A percentile compares a stretch with the other conserved stretches of the same genome.
These are phyloP conservation scores for Naganishia vaughanmartiniae DNA, from an alignment of 768 basidiomycete genomes.

Conservation along the genomic window DNA sequence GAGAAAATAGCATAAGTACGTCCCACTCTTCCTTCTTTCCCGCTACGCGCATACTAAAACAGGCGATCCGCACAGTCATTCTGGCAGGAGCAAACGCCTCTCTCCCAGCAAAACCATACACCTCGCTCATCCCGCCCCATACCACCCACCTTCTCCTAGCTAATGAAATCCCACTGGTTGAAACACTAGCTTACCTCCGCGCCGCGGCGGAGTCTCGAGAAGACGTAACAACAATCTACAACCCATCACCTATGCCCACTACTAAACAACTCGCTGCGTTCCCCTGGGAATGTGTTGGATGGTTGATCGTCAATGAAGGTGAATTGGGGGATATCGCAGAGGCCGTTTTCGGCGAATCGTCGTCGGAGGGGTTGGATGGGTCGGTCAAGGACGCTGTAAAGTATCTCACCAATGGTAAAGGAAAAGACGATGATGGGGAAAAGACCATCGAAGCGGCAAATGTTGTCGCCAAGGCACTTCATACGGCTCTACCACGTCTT, in stretches of 20 bases:
- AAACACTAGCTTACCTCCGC: slow-evolving; percentile 44
- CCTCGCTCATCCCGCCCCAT: slow-evolving; percentile 45
- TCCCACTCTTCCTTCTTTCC: not conserved
- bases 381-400: slow-evolving; percentile 16
- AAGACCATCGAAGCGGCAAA: not conserved
- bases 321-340: slow-evolving; percentile 46
- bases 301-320: slow-evolving; percentile 55
- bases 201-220: slow-evolving; percentile 20
- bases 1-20: slow-evolving; percentile 56
- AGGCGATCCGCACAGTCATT: slow-evolving; percentile 38
- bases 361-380: not conserved
- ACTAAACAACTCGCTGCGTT: slow-evolving; percentile 43
- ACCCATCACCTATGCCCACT: slow-evolving; percentile 55
- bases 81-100: slow-evolving; percentile 49
- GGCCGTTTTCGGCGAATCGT: not conserved
- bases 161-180: slow-evolving; percentile 54
- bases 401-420: not conserved
- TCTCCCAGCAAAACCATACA: slow-evolving; percentile 29
- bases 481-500: not conserved
- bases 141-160: slow-evolving; percentile 53
- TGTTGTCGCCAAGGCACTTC: not conserved
- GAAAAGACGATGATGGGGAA: not conserved
- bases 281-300: slow-evolving; percentile 50
- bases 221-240: slow-evolving; percentile 51
- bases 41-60: not conserved